Evolutionary conservation across 371 early-diverging fungal species (phyloP), one percentile per base, ranked within the genome.

Genomic region (Chytridiales sp.): DNA sequence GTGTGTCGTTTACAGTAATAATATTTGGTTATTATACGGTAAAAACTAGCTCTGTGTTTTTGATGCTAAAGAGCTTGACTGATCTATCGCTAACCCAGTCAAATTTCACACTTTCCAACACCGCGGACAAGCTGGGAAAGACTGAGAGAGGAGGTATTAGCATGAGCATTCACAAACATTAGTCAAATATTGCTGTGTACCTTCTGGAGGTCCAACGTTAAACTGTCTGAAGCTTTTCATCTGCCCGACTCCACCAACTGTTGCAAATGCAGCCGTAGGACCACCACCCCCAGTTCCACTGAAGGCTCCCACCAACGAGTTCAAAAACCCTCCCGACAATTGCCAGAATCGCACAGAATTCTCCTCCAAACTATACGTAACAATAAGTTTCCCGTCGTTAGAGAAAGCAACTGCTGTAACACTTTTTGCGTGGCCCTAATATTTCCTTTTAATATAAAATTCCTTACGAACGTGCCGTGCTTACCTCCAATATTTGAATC

Each of bases 341-440:
- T 91, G 86, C 89, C 89, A 93, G 24, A 93, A 77, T 27, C 85
- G 77, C 0, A 92, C 88, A 4, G 72, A 81, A 43, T 83, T 79
- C 56, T 91, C 91, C 31, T 78, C 70, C 4, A 86, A 56, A 1
- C 89, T 89, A 61, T 86, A 88, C 0, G 90, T 84, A 0, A 86
- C 90, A 40, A 92, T 80, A 1, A 85, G 74, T 65, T 86, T 87
- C 4, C 91, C 92, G 69, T 91, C 91, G 0, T 83, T 77, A 2
- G 92, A 91, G 66, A 90, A 90, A 6, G 87, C 77, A 1, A 91
- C 76, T 0, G 87, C 89, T 1, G 82, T 76, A 1, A 91, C 82
- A 4, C 87, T 64, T 22, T 75, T 79, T 15, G 74, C 66, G 56
- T 88, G 89, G 0, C 92, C 92, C 80, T 87, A 69, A 21, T 21